Base-by-base conservation (phyloP, 768 basidiomycete genomes). In the Austroboletus eburneus region DNA sequence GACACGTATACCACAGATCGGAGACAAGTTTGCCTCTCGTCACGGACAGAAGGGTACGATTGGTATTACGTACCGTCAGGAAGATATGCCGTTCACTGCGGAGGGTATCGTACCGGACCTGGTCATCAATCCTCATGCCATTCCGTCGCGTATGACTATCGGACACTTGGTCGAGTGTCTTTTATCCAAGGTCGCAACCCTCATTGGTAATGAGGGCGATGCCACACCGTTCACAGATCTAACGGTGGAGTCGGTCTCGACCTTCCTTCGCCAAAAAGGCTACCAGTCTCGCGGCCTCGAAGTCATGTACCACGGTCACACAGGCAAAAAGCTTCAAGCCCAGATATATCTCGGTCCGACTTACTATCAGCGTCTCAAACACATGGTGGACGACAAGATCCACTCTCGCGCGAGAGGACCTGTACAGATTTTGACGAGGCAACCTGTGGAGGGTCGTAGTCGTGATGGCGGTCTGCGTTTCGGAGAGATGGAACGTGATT, bases 401-500 rank as follows among this genome's bases (percentile, higher is more conserved):
- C 96, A 99, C 69, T 95, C 96, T 23, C 83, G 96, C 46, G 96
- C 96, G 17, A 72, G 96, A 67, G 96, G 96, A 13, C 96, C 96
- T 5, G 91, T 99, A 9, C 96, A 99, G 66, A 99, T 98, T 58
- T 69, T 99, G 58, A 99, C 95, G 25, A 73, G 96, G 40, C 96
- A 99, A 62, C 96, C 96, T 12, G 96, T 99, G 14, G 96, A 99
- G 65, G 96, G 96, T 79, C 80, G 96, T 69, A 92, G 89, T 79
- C 81, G 96, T 71, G 96, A 98, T 62, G 96, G 96, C 75, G 96
- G 96, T 68, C 72, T 99, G 53, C 92, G 96, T 61, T 99, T 99
- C 76, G 96, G 96, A 76, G 96, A 99, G 78, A 99, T 99, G 96
- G 96, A 99, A 65, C 90, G 92, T 66, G 95, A 97, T 80, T 98